Percentiles rank a stretch among this genome's conserved stretches.
Evolutionary conservation across 2,329 filamentous ascomycete genomes (phyloP).

Genomic region (Fusarium pininemorale): DNA sequence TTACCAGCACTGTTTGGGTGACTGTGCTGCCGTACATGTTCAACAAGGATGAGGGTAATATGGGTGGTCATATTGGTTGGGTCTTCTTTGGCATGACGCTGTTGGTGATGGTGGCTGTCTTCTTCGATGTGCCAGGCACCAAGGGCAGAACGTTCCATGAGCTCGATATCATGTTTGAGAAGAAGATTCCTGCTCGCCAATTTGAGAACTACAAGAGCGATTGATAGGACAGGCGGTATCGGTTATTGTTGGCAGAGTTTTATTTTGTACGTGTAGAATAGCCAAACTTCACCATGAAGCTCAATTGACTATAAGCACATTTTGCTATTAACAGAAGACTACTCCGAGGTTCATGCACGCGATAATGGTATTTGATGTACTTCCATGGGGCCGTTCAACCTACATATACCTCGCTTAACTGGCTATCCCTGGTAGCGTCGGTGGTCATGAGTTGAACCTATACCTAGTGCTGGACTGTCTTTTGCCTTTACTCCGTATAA

Average conservation of each 20-base stretch:
- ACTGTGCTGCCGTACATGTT: conserved; percentile 7
- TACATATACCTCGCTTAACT: too few relatives aligned
- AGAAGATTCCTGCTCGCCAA: not conserved
- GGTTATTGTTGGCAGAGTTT: not conserved
- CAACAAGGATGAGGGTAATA: conserved; percentile 9
- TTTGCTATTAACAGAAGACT: too few relatives aligned
- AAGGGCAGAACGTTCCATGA: conserved; percentile 10
- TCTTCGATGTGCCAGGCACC: conserved; percentile 9
- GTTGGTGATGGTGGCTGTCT: conserved; percentile 1
- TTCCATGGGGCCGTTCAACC: too few relatives aligned
- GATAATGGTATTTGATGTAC: too few relatives aligned
- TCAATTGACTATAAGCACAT: too few relatives aligned
- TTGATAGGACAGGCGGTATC: not conserved
- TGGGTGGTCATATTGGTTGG: conserved; percentile 8
- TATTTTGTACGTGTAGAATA: not conserved
- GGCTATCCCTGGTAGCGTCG: too few relatives aligned
- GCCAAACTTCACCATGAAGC: not conserved
- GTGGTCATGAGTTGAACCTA: too few relatives aligned
- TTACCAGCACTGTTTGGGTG: conserved; percentile 2
- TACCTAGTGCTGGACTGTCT: too few relatives aligned
- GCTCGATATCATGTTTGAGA: conserved; percentile 11
- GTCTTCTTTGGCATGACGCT: conserved; percentile 2
- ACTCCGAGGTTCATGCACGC: too few relatives aligned
- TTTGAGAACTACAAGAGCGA: not conserved
- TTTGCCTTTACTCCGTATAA: too few relatives aligned